A percentile compares a stretch with the other conserved stretches of the same genome.
Evolutionary conservation across 257 asterid species (phyloP).

Genomic region (Gentiana macrophylla): DNA sequence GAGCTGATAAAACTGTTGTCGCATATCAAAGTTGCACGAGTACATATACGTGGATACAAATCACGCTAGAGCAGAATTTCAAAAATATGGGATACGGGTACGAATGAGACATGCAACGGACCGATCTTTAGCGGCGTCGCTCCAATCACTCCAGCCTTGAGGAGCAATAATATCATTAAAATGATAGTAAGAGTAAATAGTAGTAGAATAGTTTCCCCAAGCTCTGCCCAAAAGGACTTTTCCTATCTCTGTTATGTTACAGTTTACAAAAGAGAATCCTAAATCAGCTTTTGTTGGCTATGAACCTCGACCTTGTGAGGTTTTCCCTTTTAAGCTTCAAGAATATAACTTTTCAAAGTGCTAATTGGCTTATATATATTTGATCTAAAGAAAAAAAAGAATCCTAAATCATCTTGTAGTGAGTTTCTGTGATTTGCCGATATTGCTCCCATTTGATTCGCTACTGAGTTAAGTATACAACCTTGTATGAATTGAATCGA

Average conservation of each 20-base stretch:
- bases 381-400: too few relatives aligned
- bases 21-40: too few relatives aligned
- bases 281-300: slow-evolving; percentile 20
- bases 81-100: too few relatives aligned
- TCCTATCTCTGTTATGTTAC: slow-evolving; percentile 44
- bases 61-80: not conserved
- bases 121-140: slow-evolving; percentile 24
- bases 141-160: slow-evolving; percentile 68
- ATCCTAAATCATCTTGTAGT: slow-evolving; percentile 7
- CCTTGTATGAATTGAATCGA: slow-evolving; percentile 19
- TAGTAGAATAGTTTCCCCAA: slow-evolving; percentile 59
- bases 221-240: slow-evolving; percentile 56
- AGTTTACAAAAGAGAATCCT: slow-evolving; percentile 70
- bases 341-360: too few relatives aligned
- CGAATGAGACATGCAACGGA: not conserved
- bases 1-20: not conserved
- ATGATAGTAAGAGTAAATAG: slow-evolving; percentile 32
- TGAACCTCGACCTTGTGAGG: too few relatives aligned
- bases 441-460: slow-evolving; percentile 34
- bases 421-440: slow-evolving; percentile 66
- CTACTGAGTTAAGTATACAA: slow-evolving; percentile 42
- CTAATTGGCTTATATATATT: too few relatives aligned
- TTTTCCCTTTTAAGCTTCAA: too few relatives aligned
- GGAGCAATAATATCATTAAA: slow-evolving; percentile 31
- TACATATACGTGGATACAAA: too few relatives aligned